A percentile compares a stretch with the other conserved stretches of the same genome.
Evolutionary conservation across 805 yeast genomes (phyloP).

Genomic region (Sungouiozyma ichnusensis): DNA sequence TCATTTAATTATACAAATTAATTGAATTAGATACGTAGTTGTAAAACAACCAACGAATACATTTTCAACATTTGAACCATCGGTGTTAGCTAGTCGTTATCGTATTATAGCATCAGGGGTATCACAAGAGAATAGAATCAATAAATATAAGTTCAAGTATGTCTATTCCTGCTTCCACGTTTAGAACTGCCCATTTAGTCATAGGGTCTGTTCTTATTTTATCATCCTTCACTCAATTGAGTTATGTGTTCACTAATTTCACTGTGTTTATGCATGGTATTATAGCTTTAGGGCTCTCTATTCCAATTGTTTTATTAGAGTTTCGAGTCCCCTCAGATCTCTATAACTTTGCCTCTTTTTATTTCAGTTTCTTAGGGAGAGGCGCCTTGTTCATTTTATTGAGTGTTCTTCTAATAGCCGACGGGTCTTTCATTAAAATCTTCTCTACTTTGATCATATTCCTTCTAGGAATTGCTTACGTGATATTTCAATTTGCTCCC

Average conservation of each 20-base stretch:
- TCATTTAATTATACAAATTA: no score
- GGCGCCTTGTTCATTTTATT: conserved; percentile 31
- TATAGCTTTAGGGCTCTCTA: conserved; percentile 47
- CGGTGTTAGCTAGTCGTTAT: no score
- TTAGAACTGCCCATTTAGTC: conserved; percentile 37
- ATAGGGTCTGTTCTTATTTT: conserved; percentile 45
- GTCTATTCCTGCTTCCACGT: conserved; percentile 12
- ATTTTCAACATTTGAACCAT: no score
- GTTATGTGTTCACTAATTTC: conserved; percentile 14
- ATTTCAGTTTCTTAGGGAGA: conserved; percentile 53
- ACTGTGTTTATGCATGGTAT: conserved; percentile 45
- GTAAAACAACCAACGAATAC: no score
- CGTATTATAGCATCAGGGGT: no score
- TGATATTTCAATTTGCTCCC: conserved; percentile 60
- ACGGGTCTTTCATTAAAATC: conserved; percentile 40
- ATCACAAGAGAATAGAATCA: no score
- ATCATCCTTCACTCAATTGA: conserved; percentile 16
- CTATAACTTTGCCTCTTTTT: conserved; percentile 55
- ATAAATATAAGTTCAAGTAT: conserved; percentile 13
- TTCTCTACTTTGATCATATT: conserved; percentile 51
- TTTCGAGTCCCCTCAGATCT: conserved; percentile 44
- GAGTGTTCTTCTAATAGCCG: conserved; percentile 47
- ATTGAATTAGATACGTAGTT: no score
- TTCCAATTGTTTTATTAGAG: conserved; percentile 36
- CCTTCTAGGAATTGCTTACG: conserved; percentile 47